Conservation (phyloP, 371 early-diverging fungal species). For the Neoconidiobolus thromboides region DNA sequence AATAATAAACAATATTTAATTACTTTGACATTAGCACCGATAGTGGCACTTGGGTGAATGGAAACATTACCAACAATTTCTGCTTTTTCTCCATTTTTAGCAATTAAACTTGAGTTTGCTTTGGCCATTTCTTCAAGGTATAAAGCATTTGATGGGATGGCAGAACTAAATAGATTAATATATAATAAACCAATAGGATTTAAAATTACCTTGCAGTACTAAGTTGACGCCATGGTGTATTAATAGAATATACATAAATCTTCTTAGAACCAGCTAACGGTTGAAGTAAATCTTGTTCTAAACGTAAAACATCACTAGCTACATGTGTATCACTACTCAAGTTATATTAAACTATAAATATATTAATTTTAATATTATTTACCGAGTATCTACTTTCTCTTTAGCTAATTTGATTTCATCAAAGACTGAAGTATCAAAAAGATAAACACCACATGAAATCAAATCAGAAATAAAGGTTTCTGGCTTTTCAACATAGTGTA, state of each 20-base stretch:
- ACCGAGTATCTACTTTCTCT: conserved; percentile 32
- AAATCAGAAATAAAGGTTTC: conserved; percentile 82
- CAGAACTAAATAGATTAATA: conserved; percentile 30
- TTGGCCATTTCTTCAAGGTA: conserved; percentile 60
- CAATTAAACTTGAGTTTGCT: conserved; percentile 38
- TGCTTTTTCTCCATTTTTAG: conserved; percentile 31
- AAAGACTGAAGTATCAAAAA: conserved; percentile 74
- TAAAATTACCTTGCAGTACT: conserved; percentile 65
- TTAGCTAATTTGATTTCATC: conserved; percentile 61
- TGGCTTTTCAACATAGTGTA: conserved; percentile 95
- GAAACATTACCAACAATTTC: conserved; percentile 78
- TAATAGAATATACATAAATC: conserved; percentile 58
- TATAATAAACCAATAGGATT: too few relatives aligned
- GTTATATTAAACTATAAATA: too few relatives aligned
- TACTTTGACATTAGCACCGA: conserved; percentile 85
- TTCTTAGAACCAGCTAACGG: conserved; percentile 59
- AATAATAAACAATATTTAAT: too few relatives aligned
- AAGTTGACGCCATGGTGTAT: conserved; percentile 84
- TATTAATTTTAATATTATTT: conserved; percentile 5
- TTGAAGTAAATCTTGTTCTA: conserved; percentile 83
- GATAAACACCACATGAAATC: conserved; percentile 84
- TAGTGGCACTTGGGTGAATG: conserved; percentile 82
- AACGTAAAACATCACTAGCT: conserved; percentile 48
- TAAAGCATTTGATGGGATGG: conserved; percentile 77
- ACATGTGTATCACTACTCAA: background rate